Conservation (phyloP, 192 early-diverging fungal genomes). For the Linnemannia hyalina region DNA sequence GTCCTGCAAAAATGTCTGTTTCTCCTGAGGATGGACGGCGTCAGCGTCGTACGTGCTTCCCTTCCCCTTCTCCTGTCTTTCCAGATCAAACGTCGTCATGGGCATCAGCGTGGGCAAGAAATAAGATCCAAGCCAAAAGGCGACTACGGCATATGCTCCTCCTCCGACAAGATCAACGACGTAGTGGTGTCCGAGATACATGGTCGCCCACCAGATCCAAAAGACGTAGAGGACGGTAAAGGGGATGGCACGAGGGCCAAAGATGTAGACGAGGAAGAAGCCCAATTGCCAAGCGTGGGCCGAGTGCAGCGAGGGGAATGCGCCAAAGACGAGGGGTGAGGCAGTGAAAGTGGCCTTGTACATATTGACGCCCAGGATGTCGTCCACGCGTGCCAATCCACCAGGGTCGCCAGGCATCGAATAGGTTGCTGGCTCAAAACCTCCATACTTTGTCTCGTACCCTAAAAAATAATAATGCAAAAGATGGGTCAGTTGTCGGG, state of each 20-base stretch:
- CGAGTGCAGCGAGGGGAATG: slow-evolving; percentile 80
- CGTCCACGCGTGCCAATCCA: slow-evolving; percentile 76
- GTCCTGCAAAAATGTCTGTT: slow-evolving; percentile 29
- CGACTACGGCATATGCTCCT: slow-evolving; percentile 68
- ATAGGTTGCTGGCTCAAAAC: slow-evolving; percentile 68
- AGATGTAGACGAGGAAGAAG: slow-evolving; percentile 68
- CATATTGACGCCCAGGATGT: slow-evolving; percentile 69
- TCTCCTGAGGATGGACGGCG: slow-evolving; percentile 28
- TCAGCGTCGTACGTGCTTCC: slow-evolving; percentile 4
- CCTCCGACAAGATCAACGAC: slow-evolving; percentile 79
- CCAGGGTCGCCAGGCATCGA: slow-evolving; percentile 76
- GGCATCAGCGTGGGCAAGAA: slow-evolving; percentile 57
- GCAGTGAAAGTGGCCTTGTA: slow-evolving; percentile 74
- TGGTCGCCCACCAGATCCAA: slow-evolving; percentile 86
- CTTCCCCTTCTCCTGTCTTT: not conserved
- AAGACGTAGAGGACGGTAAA: slow-evolving; percentile 66
- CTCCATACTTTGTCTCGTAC: slow-evolving; percentile 77
- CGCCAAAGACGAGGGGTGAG: slow-evolving; percentile 82
- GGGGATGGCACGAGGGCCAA: slow-evolving; percentile 57
- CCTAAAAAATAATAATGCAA: slow-evolving; percentile 43
- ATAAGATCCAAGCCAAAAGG: slow-evolving; percentile 61
- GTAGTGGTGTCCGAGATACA: slow-evolving; percentile 83
- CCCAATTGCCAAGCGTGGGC: slow-evolving; percentile 71
- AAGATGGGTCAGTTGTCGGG: not conserved
- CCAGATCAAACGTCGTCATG: not conserved